Evolutionary conservation across 1,139 yeast species (phyloP).

Genomic region (Sugiyamaella grinbergsii): DNA sequence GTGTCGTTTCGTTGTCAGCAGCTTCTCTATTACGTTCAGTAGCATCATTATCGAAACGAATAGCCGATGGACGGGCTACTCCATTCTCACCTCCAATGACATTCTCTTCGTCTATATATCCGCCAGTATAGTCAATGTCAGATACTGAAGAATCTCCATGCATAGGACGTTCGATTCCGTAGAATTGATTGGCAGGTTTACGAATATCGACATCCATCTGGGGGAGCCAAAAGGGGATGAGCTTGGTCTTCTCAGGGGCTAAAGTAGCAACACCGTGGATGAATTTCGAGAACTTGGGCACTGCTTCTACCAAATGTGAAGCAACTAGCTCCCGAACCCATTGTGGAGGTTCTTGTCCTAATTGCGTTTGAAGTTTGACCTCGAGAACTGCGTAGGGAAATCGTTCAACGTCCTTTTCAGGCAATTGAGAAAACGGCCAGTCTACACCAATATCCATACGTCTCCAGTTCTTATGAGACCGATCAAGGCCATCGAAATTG

Average conservation of each 20-base stretch:
- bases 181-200: constrained; percentile 73
- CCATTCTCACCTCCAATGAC: constrained; percentile 26
- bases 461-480: constrained; percentile 95
- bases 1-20: constrained; percentile 37
- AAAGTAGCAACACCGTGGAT: constrained; percentile 93
- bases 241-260: constrained; percentile 75
- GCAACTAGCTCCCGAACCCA: constrained; percentile 94
- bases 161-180: constrained; percentile 62
- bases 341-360: constrained; percentile 97
- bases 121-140: constrained; percentile 46
- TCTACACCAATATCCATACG: constrained; percentile 98
- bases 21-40: constrained; percentile 28
- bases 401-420: constrained; percentile 81
- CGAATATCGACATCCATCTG: constrained; percentile 96
- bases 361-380: constrained; percentile 93
- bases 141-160: constrained; percentile 45
- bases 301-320: constrained; percentile 94
- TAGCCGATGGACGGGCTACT: constrained; percentile 24
- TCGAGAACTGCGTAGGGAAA: constrained; percentile 97
- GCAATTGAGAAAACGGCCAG: constrained; percentile 85
- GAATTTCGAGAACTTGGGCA: constrained; percentile 94
- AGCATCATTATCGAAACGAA: constrained; percentile 35
- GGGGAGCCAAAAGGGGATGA: constrained; percentile 97
- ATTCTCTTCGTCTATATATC: constrained; percentile 40
- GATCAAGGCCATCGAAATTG: constrained; percentile 87